Conservation (phyloP, 2,329 filamentous ascomycete species). For the Talaromyces sp. region DNA sequence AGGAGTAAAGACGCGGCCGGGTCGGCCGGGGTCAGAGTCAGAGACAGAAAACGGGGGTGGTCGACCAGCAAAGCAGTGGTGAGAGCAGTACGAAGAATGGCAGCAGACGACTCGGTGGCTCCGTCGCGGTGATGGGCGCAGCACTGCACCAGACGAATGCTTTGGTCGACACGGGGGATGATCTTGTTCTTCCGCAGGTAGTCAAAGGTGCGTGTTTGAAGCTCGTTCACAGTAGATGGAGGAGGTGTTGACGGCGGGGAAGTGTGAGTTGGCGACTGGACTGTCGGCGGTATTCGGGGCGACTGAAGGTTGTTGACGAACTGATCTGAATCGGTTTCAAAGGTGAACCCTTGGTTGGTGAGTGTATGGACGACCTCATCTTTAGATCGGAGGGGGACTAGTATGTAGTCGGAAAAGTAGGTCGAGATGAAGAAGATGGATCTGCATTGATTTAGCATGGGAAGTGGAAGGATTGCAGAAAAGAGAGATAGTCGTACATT, state of each 20-base stretch:
- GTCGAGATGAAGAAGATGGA: constrained; percentile 98
- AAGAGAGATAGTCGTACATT: constrained; percentile 51
- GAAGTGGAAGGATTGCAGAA: not conserved
- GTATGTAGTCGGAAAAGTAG: constrained; percentile 95
- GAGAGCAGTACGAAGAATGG: constrained; percentile 35
- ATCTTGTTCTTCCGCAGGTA: constrained; percentile 76
- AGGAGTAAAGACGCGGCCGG: constrained; percentile 42
- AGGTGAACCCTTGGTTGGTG: constrained; percentile 74
- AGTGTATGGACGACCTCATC: constrained; percentile 71
- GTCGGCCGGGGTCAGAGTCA: constrained; percentile 42
- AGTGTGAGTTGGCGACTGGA: constrained; percentile 21
- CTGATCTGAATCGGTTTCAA: constrained; percentile 64
- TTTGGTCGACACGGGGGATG: constrained; percentile 62
- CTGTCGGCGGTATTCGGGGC: constrained; percentile 31
- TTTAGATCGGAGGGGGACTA: constrained; percentile 73
- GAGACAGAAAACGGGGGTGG: constrained; percentile 44
- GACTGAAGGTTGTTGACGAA: constrained; percentile 57
- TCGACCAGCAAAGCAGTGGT: constrained; percentile 34
- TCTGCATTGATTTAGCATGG: constrained; percentile 30
- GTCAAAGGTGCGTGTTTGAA: constrained; percentile 77
- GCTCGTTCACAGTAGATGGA: constrained; percentile 69
- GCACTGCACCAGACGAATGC: constrained; percentile 73
- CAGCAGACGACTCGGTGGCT: constrained; percentile 29
- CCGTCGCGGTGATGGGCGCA: constrained; percentile 55
- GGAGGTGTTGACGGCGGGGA: constrained; percentile 63